Evolutionary conservation across 768 basidiomycete genomes (phyloP).

Genomic region (Leccinum rimulosum): DNA sequence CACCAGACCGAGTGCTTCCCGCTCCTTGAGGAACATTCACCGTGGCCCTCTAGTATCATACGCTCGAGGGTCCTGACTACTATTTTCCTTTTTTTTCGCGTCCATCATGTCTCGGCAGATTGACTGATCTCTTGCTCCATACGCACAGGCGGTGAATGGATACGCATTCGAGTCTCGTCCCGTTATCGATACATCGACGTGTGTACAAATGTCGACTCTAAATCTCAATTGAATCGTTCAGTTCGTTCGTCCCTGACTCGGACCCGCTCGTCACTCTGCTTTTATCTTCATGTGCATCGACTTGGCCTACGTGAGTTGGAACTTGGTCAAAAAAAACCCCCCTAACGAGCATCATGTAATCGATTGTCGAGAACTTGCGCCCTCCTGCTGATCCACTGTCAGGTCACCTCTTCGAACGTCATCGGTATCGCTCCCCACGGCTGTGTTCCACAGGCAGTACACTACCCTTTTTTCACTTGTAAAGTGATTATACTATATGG

Average conservation of each 20-base stretch:
- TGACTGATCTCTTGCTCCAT: constrained; percentile 1
- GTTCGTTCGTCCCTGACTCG: neutral
- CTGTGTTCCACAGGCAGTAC: no score
- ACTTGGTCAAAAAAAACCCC: constrained; percentile 44
- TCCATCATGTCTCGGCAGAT: neutral
- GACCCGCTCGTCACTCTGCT: constrained; percentile 31
- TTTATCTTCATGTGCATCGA: constrained; percentile 81
- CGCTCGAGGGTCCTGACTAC: constrained; percentile 32
- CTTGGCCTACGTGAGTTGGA: constrained; percentile 75
- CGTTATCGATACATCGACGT: neutral
- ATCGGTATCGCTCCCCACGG: no score
- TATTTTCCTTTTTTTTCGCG: neutral
- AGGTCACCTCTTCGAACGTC: no score
- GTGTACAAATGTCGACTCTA: neutral
- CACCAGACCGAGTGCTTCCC: constrained; percentile 34
- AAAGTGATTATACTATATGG: no score
- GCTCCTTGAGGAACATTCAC: constrained; percentile 33
- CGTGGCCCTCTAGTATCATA: constrained; percentile 31
- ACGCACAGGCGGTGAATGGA: neutral
- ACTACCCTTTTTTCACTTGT: no score
- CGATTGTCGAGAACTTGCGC: no score
- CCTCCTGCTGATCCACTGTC: no score
- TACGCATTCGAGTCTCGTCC: neutral
- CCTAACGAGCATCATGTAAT: constrained; percentile 42
- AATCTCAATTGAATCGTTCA: neutral